Evolutionary conservation across 108 stramenopile genomes (phyloP), one percentile per base, ranked within the genome.

Genomic region (Skeletonema marinoi): DNA sequence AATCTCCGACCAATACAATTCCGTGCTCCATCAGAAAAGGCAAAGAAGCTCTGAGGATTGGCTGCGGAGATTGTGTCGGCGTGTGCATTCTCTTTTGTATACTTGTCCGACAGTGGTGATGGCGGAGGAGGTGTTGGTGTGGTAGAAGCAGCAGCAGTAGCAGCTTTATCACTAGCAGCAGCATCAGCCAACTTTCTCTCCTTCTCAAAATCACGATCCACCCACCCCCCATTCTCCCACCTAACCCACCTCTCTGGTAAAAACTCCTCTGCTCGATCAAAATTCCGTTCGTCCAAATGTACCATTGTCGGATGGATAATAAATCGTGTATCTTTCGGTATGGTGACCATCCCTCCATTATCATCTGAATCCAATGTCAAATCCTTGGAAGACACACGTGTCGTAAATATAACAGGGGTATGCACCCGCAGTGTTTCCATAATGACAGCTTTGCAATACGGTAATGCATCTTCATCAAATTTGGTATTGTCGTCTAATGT

Each of bases 181-280:
- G 8, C 12, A 17, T 0, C 12, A 2, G 13, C 50, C 50, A 51
- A 51, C 50, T 14, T 44, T 2, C 1, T 14, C 30, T 80, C 78
- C 29, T 38, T 35, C 2, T 73, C 60, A 39, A 31, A 73, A 62
- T 80, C 64, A 17, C 78, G 42, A 16, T 80, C 72, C 6, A 80
- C 72, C 78, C 78, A 80, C 54, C 62, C 5, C 10, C 70, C 72
- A 16, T 32, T 42, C 8, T 68, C 78, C 66, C 48, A 68, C 38
- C 33, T 36, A 1, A 85, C 86, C 88, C 88, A 88, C 60, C 88
- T 66, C 68, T 86, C 88, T 1, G 88, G 88, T 10, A 78, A 54
- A 70, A 89, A 86, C 21, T 89, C 86, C 21, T 50, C 32, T 16
- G 88, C 77, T 10, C 72, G 25, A 11, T 68, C 66, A 74, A 87